Conservation (phyloP, 2,329 filamentous ascomycete species). For the Trichoderma sp. region DNA sequence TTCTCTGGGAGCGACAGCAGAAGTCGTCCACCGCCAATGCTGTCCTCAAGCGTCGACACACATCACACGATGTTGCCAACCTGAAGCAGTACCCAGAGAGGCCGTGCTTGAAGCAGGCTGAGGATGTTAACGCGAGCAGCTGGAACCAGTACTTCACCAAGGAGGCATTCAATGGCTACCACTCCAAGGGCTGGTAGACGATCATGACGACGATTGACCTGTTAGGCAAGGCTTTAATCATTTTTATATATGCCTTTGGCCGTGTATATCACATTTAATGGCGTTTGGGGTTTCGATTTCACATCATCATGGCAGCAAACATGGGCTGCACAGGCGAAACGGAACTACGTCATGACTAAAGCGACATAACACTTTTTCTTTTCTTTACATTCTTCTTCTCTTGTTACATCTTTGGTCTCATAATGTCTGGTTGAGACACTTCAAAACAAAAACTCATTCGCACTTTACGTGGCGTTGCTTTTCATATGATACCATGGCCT, state of each 20-base stretch:
- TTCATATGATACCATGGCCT: conserved; percentile 24
- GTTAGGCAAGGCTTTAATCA: conserved; percentile 15
- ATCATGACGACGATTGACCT: background rate
- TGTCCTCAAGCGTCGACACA: conserved; percentile 85
- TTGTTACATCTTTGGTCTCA: conserved; percentile 16
- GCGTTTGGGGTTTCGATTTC: conserved; percentile 12
- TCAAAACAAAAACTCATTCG: conserved; percentile 5
- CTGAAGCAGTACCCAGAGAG: conserved; percentile 78
- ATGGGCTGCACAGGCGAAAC: conserved; percentile 16
- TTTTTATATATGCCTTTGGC: conserved; percentile 2
- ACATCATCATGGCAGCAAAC: conserved; percentile 15
- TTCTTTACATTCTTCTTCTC: background rate
- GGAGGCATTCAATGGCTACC: conserved; percentile 60
- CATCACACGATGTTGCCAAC: conserved; percentile 86
- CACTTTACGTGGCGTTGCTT: conserved; percentile 23
- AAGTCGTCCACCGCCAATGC: conserved; percentile 88
- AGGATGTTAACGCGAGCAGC: conserved; percentile 67
- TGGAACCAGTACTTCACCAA: conserved; percentile 87
- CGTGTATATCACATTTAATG: conserved; percentile 16
- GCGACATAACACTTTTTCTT: background rate
- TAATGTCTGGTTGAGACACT: conserved; percentile 20
- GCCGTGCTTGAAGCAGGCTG: conserved; percentile 59
- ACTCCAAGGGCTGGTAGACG: conserved; percentile 46
- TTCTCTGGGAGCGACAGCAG: conserved; percentile 94
- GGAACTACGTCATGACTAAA: conserved; percentile 19